phyloP scores from a whole-genome alignment of 139 green algal genomes.

The Deuterostichococcus epilithicus region DNA sequence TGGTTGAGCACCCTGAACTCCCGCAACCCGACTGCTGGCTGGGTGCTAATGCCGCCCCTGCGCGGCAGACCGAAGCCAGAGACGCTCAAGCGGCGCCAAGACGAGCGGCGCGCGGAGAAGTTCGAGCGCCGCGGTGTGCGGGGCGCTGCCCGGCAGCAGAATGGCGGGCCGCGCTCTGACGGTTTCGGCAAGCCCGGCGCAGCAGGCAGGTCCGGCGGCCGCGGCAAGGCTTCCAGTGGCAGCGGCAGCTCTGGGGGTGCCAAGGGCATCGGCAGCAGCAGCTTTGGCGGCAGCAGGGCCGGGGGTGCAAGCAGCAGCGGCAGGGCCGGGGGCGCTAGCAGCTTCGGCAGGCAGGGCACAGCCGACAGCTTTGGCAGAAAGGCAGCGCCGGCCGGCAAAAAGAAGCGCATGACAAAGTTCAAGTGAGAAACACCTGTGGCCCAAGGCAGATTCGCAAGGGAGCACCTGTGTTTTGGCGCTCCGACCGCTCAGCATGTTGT shows the following conservation, averaged over 20 bases:
- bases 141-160: conserved; percentile 29
- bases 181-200: too few relatives aligned
- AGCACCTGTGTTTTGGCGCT: too few relatives aligned
- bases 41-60: not conserved
- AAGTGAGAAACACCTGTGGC: too few relatives aligned
- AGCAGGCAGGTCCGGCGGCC: too few relatives aligned
- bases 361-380: too few relatives aligned
- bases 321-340: not conserved
- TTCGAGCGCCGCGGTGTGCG: conserved; percentile 18
- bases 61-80: conserved; percentile 40
- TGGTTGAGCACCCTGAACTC: not conserved
- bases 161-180: not conserved
- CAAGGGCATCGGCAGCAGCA: not conserved
- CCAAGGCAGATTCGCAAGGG: too few relatives aligned
- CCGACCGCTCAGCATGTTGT: too few relatives aligned
- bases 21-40: not conserved
- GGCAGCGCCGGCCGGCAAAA: too few relatives aligned
- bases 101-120: conserved; percentile 26
- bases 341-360: not conserved
- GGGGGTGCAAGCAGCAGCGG: too few relatives aligned
- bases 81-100: conserved; percentile 19
- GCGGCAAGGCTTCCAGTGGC: too few relatives aligned
- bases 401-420: too few relatives aligned
- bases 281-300: not conserved
- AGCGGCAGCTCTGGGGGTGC: not conserved